phyloP scores from a whole-genome alignment of 139 green algal species.

The Raphidocelis subcapitata region DNA sequence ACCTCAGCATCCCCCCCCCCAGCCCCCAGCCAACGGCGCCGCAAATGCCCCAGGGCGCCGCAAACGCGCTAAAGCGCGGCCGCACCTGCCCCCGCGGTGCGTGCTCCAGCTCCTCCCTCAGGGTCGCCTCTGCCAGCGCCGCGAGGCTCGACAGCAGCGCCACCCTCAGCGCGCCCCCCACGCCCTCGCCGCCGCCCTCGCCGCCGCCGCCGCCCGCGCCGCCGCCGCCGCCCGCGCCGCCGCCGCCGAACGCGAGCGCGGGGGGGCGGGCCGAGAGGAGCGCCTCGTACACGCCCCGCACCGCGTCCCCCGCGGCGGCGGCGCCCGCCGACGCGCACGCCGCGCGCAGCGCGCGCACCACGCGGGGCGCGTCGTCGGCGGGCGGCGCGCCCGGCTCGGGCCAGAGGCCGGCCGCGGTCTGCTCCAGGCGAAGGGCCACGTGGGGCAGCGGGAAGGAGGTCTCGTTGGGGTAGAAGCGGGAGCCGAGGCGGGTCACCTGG shows the following conservation, averaged over 20 bases:
- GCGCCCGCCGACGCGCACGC: neutral
- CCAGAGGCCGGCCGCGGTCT: slow-evolving; percentile 71
- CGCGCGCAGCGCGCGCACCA: slow-evolving; percentile 17
- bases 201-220: slow-evolving; percentile 32
- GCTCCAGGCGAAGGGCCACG: slow-evolving; percentile 72
- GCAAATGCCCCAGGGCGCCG: neutral
- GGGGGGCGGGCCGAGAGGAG: slow-evolving; percentile 29
- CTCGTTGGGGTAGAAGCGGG: too few species aligned
- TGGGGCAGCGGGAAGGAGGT: slow-evolving; percentile 67
- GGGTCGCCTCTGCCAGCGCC: neutral
- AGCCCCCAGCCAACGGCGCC: neutral
- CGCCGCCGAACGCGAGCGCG: neutral
- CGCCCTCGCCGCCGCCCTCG: too few species aligned
- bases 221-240: slow-evolving; percentile 32
- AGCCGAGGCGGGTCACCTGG: too few species aligned
- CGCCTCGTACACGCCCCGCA: slow-evolving; percentile 36
- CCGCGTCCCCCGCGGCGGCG: neutral
- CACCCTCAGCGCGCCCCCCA: slow-evolving; percentile 16
- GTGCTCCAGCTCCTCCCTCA: slow-evolving; percentile 15
- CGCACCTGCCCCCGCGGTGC: slow-evolving; percentile 12
- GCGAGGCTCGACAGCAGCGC: slow-evolving; percentile 25
- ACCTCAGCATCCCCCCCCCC: neutral
- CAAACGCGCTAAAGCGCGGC: neutral
- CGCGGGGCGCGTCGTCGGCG: neutral
- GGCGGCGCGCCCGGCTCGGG: slow-evolving; percentile 18